Conservation (phyloP, 139 green algal species). For the Bryopsis sp. region DNA sequence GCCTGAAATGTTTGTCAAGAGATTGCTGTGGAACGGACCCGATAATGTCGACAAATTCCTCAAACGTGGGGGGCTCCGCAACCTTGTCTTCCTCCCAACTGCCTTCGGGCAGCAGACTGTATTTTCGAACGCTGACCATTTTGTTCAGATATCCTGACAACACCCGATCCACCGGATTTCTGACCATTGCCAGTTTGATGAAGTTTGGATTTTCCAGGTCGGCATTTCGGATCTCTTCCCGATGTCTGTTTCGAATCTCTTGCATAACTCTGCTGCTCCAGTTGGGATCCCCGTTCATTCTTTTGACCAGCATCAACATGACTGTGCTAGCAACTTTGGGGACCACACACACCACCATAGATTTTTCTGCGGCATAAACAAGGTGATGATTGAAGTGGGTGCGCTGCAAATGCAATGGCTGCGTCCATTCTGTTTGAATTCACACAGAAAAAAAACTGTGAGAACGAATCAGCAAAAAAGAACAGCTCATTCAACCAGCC, state of each 20-base stretch:
- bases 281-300: constrained; percentile 2
- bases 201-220: neutral
- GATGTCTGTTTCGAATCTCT: constrained; percentile 2
- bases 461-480: too few species aligned
- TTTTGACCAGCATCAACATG: neutral
- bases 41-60: constrained; percentile 4
- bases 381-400: too few species aligned
- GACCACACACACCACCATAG: too few species aligned
- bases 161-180: constrained; percentile 9
- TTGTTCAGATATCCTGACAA: constrained; percentile 9
- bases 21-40: too few species aligned
- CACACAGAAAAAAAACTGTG: too few species aligned
- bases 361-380: too few species aligned
- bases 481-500: too few species aligned
- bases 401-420: too few species aligned
- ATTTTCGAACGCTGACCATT: neutral
- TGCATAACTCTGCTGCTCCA: constrained; percentile 1
- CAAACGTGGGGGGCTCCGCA: neutral
- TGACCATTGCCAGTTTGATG: neutral
- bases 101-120: neutral
- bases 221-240: neutral
- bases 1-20: constrained; percentile 1
- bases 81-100: neutral
- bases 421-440: too few species aligned
- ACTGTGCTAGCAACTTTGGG: constrained; percentile 14